Conservation (phyloP, 2,329 filamentous ascomycete genomes). For the Periconia macrospinosa region DNA sequence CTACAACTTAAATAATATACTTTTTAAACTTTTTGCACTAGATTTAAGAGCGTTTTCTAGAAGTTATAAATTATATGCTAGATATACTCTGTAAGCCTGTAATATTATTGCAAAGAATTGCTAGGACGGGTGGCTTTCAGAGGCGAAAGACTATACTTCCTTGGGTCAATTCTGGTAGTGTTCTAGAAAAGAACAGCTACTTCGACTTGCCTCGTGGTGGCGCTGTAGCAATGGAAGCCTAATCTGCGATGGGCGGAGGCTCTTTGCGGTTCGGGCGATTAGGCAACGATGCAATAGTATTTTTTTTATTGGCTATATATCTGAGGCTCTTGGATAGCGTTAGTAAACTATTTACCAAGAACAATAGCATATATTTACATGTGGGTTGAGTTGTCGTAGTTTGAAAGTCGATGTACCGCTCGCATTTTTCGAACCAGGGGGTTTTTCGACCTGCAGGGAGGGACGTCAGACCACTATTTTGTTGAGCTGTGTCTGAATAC, state of each 20-base stretch:
- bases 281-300: too few species aligned
- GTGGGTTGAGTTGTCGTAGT: constrained; percentile 3
- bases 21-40: constrained; percentile 8
- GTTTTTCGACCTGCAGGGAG: constrained; percentile 7
- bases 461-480: constrained; percentile 5
- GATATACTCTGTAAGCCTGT: constrained; percentile 4
- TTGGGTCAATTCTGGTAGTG: neutral
- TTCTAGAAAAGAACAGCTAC: neutral
- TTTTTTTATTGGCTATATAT: constrained; percentile 6
- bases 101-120: constrained; percentile 6
- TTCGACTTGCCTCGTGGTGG: too few species aligned
- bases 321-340: neutral
- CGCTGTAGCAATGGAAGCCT: too few species aligned
- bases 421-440: constrained; percentile 8
- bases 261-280: too few species aligned
- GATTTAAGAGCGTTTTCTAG: neutral
- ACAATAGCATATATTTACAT: constrained; percentile 2
- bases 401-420: constrained; percentile 5
- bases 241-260: too few species aligned
- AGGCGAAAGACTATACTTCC: constrained; percentile 1
- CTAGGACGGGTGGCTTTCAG: constrained; percentile 8
- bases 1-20: constrained; percentile 6
- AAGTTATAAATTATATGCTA: constrained; percentile 1
- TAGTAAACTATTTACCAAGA: constrained; percentile 1
- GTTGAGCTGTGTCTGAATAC: too few species aligned